Base-by-base conservation (phyloP, 2,329 filamentous ascomycete species). In the Beauveria sp. region DNA sequence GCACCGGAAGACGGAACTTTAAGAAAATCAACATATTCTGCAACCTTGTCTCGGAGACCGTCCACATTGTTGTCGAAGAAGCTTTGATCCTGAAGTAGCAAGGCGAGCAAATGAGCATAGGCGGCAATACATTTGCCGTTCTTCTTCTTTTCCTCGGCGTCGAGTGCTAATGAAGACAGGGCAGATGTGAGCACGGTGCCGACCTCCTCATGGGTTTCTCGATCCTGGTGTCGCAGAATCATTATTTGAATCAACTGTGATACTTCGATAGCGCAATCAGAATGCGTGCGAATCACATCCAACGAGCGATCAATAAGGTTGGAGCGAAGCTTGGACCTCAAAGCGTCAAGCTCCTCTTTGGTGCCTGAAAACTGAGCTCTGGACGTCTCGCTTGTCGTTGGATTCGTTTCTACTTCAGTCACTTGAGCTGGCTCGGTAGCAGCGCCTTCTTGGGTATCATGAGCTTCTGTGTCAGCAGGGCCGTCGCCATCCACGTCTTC, bases 251-350 rank as follows among this genome's bases (percentile, higher is more conserved):
- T 93, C 22, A 99, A 80, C 68, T 97, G 93, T 0, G 92, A 86
- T 52, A 99, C 80, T 70, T 98, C 93, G 68, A 97, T 95, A 0
- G 95, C 96, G 12, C 93, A 87, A 67, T 90, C 87, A 16, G 93
- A 88, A 67, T 98, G 93, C 43, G 88, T 88, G 71, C 93, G 89
- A 59, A 99, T 87, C 40, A 98, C 87, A 69, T 97, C 93, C 24
- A 99, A 79, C 66, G 90, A 96, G 62, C 91, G 89, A 68, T 97
- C 93, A 63, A 98, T 93, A 60, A 98, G 76, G 61, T 90, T 88
- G 22, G 85, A 80, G 45, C 91, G 85, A 46, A 98, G 79, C n/a
- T 80, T 82, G 5, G 83, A 80, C 51, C 95, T 87, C 72, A 90
- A 84, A 40, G 84, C 83, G 65, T 96, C 90, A 7, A 99, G 79